Evolutionary conservation across 2,329 filamentous ascomycete species (phyloP), one percentile per base, ranked within the genome.

Genomic region (Ophiostoma triangulosporum): DNA sequence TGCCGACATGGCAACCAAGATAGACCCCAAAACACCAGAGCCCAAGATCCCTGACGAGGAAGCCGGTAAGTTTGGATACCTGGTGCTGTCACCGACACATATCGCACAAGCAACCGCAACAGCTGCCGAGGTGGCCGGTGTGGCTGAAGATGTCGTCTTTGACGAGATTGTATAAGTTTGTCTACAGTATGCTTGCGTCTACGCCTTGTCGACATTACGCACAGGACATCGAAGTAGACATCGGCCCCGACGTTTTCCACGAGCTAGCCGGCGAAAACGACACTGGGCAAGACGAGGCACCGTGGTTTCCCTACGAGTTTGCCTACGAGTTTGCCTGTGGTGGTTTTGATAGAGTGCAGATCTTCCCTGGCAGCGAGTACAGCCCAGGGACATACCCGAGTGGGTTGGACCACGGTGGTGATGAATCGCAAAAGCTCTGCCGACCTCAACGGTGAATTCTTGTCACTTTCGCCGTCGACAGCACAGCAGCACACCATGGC

Each of bases 101-200:
- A 69, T 70, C 48, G 62, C 66, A 26, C 63, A 74, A 54, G 68
- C 24, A 17, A 12, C 38, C 70, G 43, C 17, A 6, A 43, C 38
- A 43, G 38, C 38, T 43, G 67, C 71, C 11, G 62, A 62, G 5
- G 70, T 68, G 6, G 70, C 71, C 6, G 70, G 69, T 3, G 73
- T 76, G 58, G 70, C 55, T 29, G 68, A 69, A 17, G 66, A 72
- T 52, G n/a, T 29, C 29, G 46, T 65, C 64, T 26, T 70, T 72
- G 17, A 62, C 68, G 54, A 62, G 4, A 36, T 24, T 31, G 46
- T 29, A 58, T 63, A 55, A 58, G 59, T 40, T 45, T 14, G 20
- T 6, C 4, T 24, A n/a, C n/a, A 4, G 20, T 22, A 15, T 20
- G 26, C 1, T 24, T 31, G 29, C 9, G n/a, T 26, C 40, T 15